Evolutionary conservation across 805 yeast genomes (phyloP), one percentile per base, ranked within the genome.

Genomic region (Kurtzmaniella cleridarum): DNA sequence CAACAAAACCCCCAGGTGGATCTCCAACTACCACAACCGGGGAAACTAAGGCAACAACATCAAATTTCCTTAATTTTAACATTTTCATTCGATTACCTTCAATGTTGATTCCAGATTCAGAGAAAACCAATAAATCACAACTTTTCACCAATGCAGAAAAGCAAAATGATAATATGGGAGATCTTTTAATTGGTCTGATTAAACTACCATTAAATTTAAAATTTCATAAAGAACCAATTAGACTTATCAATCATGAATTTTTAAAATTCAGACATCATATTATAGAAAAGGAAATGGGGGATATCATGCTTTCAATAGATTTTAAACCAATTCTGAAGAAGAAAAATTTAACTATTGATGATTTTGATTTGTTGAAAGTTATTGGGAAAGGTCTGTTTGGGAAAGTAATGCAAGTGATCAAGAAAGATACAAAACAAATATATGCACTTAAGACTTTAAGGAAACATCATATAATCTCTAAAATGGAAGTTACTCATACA

Each of bases 301-400:
- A 71, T 35, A 66, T 85, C 36, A 75, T 78, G 53, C 55, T 86
- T 20, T 72, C 82, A 16, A 72, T 84, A 27, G 88, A 83, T 53
- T 84, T 78, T 62, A 81, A 80, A 59, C 84, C 88, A 15, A 56
- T 60, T 29, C 69, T 75, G 39, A 75, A 64, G 46, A 78, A 76
- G 56, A 77, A 81, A 47, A 83, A 84, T 36, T 69, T 93, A 35
- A 72, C 88, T 1, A 88, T 93, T 48, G 96, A 89, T 41, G 96
- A 91, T 55, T 91, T 93, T 64, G 96, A 89, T 52, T 66, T 93
- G 38, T 73, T 93, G 49, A 93, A 93, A 62, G 98, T 93, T 16
- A 88, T 93, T 40, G 98, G 98, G 28, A 93, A 93, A 59, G 98
- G 98, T 6, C 89, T 97, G 8, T 93, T 93, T 59, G 98, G 98